phyloP scores from a whole-genome alignment of 768 basidiomycete species.

The Pulveroboletus sp. region DNA sequence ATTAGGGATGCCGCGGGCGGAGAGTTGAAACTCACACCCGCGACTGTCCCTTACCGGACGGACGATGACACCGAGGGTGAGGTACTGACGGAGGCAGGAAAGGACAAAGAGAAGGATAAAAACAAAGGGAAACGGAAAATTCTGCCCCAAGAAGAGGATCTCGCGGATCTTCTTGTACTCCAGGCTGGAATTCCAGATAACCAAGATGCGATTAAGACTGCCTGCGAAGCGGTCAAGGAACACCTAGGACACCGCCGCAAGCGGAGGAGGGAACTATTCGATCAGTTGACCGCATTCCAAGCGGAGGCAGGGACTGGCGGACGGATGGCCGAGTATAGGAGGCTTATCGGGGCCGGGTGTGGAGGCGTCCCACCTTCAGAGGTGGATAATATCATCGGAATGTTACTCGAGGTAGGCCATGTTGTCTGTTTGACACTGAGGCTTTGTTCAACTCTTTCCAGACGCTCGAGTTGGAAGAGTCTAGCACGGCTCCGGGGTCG shows the following conservation, averaged over 20 bases:
- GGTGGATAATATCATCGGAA: constrained; percentile 80
- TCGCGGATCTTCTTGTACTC: constrained; percentile 59
- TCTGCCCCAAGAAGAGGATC: constrained; percentile 47
- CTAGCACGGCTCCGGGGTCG: constrained; percentile 50
- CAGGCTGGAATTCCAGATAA: constrained; percentile 56
- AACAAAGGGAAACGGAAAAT: constrained; percentile 55
- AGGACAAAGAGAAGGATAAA: constrained; percentile 43
- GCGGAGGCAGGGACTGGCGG: constrained; percentile 89
- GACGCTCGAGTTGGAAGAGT: constrained; percentile 82
- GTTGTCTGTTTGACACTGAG: neutral
- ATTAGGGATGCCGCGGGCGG: constrained; percentile 65
- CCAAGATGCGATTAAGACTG: constrained; percentile 46
- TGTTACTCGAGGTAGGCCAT: constrained; percentile 71
- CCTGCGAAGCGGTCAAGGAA: constrained; percentile 58
- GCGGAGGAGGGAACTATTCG: constrained; percentile 69
- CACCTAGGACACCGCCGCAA: constrained; percentile 64
- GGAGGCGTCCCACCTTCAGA: constrained; percentile 83
- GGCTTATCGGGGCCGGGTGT: constrained; percentile 86
- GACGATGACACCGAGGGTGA: constrained; percentile 46
- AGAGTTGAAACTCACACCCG: constrained; percentile 43
- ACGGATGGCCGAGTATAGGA: constrained; percentile 83
- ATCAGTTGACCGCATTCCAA: constrained; percentile 73
- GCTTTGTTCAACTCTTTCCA: constrained; percentile 27
- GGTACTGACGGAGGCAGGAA: constrained; percentile 33
- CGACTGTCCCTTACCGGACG: constrained; percentile 43